Conservation (phyloP, 2,329 filamentous ascomycete genomes). For the Fusarium tricinctum region DNA sequence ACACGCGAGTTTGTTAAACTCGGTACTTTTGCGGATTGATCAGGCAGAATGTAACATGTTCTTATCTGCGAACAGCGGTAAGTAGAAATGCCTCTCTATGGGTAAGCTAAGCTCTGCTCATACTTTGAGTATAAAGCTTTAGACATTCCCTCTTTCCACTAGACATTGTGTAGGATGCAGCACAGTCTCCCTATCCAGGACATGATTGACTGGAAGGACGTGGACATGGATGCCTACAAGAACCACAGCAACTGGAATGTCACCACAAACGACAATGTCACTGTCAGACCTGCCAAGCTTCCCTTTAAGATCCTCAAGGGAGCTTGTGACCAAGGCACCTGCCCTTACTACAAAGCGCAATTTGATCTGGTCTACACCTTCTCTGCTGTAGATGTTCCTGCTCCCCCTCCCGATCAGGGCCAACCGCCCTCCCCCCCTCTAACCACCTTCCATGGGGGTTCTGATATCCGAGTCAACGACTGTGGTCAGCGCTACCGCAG, state of each 20-base stretch:
- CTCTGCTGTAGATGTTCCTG: background rate
- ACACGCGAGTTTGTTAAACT: no score
- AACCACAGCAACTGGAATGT: background rate
- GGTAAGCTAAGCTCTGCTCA: no score
- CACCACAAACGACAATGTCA: background rate
- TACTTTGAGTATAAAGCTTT: background rate
- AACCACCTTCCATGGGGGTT: accelerated
- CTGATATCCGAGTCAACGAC: background rate
- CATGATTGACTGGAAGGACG: background rate
- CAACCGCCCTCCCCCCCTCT: no score
- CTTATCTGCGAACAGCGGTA: no score
- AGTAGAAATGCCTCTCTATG: no score
- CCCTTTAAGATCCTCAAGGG: background rate
- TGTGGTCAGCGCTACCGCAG: background rate
- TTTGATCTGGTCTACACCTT: conserved; percentile 4
- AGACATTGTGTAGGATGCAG: no score
- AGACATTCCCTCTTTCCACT: no score
- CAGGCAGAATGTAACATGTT: no score
- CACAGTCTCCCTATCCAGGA: background rate
- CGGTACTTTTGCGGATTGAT: no score
- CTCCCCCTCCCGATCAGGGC: no score
- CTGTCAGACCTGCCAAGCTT: background rate
- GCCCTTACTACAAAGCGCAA: background rate
- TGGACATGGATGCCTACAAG: background rate
- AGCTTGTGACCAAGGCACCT: background rate